These are phyloP conservation scores for Populus hybrid DNA, from an alignment of 441 rosid species.

Conservation along the genomic window DNA sequence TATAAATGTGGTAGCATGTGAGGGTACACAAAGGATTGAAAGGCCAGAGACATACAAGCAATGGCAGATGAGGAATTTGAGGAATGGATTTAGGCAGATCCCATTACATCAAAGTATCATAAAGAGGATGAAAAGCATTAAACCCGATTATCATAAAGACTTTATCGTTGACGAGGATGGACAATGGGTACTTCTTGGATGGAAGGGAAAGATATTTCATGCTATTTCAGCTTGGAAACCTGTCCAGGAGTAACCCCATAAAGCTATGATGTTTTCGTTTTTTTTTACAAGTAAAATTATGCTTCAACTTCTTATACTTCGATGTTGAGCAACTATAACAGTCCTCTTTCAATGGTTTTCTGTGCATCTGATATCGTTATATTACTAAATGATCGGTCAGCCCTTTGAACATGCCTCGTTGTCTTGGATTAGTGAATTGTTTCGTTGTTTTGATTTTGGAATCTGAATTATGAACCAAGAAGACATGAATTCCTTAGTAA, in stretches of 20 bases:
- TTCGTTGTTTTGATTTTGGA: not conserved
- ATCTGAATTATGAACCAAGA: not conserved
- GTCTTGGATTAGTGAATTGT: not conserved
- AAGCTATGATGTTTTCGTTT: not conserved
- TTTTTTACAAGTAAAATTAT: not conserved
- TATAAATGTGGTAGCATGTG: constrained; percentile 63
- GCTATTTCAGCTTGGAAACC: constrained; percentile 72
- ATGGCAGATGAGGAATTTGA: constrained; percentile 59
- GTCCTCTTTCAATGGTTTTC: not conserved
- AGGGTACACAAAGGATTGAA: constrained; percentile 61
- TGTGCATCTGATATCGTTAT: not conserved
- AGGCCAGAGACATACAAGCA: constrained; percentile 84
- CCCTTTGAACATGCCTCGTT: not conserved
- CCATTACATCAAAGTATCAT: constrained; percentile 40
- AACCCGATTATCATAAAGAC: constrained; percentile 59
- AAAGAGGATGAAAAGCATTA: constrained; percentile 32
- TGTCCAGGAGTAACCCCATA: constrained; percentile 14
- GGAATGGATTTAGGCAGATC: constrained; percentile 67
- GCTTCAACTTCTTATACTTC: not conserved
- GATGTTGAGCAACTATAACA: not conserved
- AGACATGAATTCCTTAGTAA: not conserved
- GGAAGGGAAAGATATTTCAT: constrained; percentile 70
- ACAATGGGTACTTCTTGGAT: constrained; percentile 71
- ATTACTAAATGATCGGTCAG: not conserved
- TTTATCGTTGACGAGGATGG: constrained; percentile 59